Evolutionary conservation across 2,329 filamentous ascomycete species (phyloP), one percentile per base, ranked within the genome.

Genomic region (Trichophyton simii): DNA sequence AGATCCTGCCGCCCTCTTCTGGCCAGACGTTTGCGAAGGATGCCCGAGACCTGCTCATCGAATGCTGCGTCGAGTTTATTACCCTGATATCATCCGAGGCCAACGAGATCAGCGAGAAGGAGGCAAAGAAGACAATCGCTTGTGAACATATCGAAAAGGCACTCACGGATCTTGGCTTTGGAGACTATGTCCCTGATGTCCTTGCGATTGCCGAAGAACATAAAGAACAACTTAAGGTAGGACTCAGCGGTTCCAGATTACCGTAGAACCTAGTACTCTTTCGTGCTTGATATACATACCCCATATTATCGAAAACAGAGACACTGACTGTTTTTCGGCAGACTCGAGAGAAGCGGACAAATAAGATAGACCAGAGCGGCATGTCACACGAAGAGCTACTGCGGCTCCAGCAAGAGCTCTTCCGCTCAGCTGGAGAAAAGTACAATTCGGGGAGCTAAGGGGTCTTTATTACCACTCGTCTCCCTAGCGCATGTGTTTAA

Each of bases 51-150:
- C 81, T 97, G 2, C 81, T 99, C 59, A 99, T 99, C 70, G 94
- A 97, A 78, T 97, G 94, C 78, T 99, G 94, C 71, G 92, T 99
- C 70, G 94, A 99, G 75, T 99, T 99, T 75, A 96, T 99, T 75
- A 97, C 94, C 18, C 84, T 99, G 70, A 88, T 99, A 68, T 96
- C 91, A n/a, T 95, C 90, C 57, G 92, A 99, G 78, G 94, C 94
- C 65, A 99, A 99, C 75, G 94, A 99, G 70, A 99, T 99, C 66
- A 95, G 91, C 11, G 94, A 99, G 74, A 96, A 96, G 75, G 94
- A 99, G 71, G 90, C 91, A 58, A 99, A 99, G 80, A 99, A 99
- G 82, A 99, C 94, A 3, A 99, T 99, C 68, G 92, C 92, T 11
- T 95, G 90, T 74, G 94, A 99, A 70, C 94, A 99, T 77, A 95